Percentiles rank a stretch among this genome's conserved stretches.
Conservation (phyloP, 768 basidiomycete species). For the Lanmaoa rubissima region DNA sequence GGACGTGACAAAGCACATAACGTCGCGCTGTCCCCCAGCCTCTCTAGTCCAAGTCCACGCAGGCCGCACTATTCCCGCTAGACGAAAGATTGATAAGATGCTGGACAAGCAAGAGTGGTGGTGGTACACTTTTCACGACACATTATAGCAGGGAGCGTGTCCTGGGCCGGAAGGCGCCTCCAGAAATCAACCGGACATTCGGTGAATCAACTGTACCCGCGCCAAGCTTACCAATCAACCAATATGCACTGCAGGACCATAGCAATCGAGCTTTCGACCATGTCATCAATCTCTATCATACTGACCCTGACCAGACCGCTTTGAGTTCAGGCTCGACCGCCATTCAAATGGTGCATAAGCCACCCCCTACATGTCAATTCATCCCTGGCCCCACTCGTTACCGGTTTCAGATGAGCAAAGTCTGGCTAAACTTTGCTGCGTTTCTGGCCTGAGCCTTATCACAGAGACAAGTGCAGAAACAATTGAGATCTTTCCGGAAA, state of each 20-base stretch:
- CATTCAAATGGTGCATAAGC: not conserved
- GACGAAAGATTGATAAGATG: no score
- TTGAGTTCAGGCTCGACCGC: not conserved
- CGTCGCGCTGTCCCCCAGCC: no score
- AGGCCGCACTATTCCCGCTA: not conserved
- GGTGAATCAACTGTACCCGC: not conserved
- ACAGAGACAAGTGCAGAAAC: not conserved
- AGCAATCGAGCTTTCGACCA: not conserved
- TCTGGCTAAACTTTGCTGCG: not conserved
- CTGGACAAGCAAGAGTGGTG: not conserved
- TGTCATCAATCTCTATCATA: not conserved
- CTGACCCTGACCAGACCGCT: not conserved
- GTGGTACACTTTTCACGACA: not conserved
- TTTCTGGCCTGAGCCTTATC: not conserved
- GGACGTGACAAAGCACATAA: no score
- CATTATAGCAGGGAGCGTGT: not conserved
- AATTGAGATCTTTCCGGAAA: not conserved
- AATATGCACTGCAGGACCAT: not conserved
- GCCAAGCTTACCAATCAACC: not conserved
- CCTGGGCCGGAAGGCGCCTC: not conserved
- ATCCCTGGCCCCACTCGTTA: not conserved
- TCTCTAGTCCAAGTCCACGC: no score
- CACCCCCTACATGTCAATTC: not conserved
- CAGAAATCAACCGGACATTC: not conserved
- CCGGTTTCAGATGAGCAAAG: constrained; percentile 2